Base-by-base conservation (phyloP, 192 early-diverging fungal species). In the Podila clonocystis region DNA sequence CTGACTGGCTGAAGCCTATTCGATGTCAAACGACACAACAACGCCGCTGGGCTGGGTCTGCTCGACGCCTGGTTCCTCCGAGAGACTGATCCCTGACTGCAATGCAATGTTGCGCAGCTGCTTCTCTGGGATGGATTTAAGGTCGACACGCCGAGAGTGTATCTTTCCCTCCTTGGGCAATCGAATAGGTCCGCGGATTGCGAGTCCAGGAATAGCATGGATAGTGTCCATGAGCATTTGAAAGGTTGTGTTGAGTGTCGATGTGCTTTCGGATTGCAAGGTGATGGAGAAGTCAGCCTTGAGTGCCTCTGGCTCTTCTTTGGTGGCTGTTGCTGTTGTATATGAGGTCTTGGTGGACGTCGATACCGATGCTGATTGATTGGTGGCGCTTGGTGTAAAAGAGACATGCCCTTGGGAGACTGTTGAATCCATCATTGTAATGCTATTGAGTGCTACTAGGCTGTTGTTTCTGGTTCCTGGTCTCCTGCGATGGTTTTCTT, bases 251-350 rank as follows among this genome's bases (percentile, higher is more conserved):
- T 80, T 80, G 1, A 80, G 67, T 8, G 31, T 73, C 26, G 58
- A 29, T 19, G 77, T 80, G 52, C 77, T 80, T 50, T 80, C 70
- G 2, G 77, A 80, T 28, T 34, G 71, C 7, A 72, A 34, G 4
- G 77, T 80, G 24, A 80, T 73, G 41, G 77, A 80, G 34, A 80
- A 80, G 57, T 80, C 77, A 19, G 77, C 70, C 41, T 65, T 80
- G 20, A 61, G 52, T 5, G 19, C 48, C 26, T 55, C 52, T 55
- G 52, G 9, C n/a, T 9, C 24, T 26, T 26, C 52, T 55, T 24
- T 55, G 8, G 22, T 55, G 20, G 22, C 52, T 19, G 6, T 20
- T 52, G 52, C 3, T 55, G 20, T 52, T 52, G 52, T 26, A 24
- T 55, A 24, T 55, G 50, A 2, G 24, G 20, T 55, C 0, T n/a